These are phyloP conservation scores for Salvia sclarea DNA, from an alignment of 305 asterid genomes.

Conservation along the genomic window DNA sequence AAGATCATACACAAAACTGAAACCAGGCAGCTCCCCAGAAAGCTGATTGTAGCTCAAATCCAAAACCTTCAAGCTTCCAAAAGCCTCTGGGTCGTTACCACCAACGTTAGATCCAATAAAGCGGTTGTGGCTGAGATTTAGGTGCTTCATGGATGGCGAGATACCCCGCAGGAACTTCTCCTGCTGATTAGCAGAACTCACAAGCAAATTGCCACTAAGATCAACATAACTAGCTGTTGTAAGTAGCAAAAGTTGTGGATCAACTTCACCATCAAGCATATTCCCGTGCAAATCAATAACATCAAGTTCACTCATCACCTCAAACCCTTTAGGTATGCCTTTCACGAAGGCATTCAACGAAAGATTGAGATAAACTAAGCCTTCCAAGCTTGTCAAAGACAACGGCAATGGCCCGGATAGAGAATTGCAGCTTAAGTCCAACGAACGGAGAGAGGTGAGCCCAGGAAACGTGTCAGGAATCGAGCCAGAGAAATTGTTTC, in stretches of 20 bases:
- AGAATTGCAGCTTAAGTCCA: conserved; percentile 72
- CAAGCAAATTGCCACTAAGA: conserved; percentile 70
- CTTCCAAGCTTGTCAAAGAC: conserved; percentile 54
- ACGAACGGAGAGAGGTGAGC: conserved; percentile 59
- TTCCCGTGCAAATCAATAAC: conserved; percentile 83
- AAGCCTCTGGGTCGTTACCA: conserved; percentile 49
- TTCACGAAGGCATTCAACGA: conserved; percentile 63
- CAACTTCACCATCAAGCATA: conserved; percentile 72
- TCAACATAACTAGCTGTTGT: conserved; percentile 79
- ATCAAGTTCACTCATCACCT: conserved; percentile 64
- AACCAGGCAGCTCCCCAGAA: conserved; percentile 83
- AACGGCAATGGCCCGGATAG: conserved; percentile 72
- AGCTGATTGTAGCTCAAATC: conserved; percentile 91
- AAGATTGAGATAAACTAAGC: conserved; percentile 69
- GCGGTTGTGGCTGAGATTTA: conserved; percentile 76
- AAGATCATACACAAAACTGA: conserved; percentile 80
- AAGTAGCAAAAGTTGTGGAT: conserved; percentile 57
- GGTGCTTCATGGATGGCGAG: conserved; percentile 60
- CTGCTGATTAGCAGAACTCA: conserved; percentile 45
- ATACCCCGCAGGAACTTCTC: conserved; percentile 51
- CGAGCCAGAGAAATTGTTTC: conserved; percentile 78
- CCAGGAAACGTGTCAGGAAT: conserved; percentile 74
- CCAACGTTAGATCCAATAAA: conserved; percentile 75
- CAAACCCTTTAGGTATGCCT: conserved; percentile 79
- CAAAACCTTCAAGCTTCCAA: conserved; percentile 70